Base-by-base conservation (phyloP, 2,329 filamentous ascomycete species). In the Colletotrichum falcatum region DNA sequence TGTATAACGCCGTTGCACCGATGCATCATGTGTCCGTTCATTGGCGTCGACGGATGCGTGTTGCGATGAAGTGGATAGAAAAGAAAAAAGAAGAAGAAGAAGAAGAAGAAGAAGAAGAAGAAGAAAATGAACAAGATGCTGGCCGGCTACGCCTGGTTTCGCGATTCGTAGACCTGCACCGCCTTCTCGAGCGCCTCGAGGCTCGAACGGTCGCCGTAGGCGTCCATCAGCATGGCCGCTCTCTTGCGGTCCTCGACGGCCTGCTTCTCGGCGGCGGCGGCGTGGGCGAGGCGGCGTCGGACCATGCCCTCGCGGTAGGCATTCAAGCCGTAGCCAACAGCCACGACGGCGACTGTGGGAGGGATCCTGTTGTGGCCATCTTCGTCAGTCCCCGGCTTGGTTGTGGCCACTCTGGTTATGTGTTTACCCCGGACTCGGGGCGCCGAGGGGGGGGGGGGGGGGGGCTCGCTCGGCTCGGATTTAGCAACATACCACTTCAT, bases 171-270 rank as follows among this genome's bases (percentile, higher is more conserved):
- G 33, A 81, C 81, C 61, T 81, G 77, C 62, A 87, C 79, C 2
- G 85, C 85, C 55, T 80, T 82, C 75, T 87, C 83, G 39, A 87
- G 78, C 72, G 83, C 83, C 33, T 83, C 81, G 5, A 87, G 78
- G 72, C 82, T 86, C 35, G 82, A 82, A 18, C 85, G 81, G 71
- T 85, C 84, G 56, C 85, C 84, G 69, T 87, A 87, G 66, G 85
- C 82, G 44, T 86, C 82, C 77, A 86, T 79, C 72, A 87, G 77
- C 65, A 83, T 78, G 26, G 82, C 79, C 69, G 85, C 81, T 58
- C 78, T 78, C 48, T 77, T 77, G 71, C 78, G 79, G 61, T 76
- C 77, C 61, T 80, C 79, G n/a, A 74, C 75, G 46, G 79, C 79
- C 53, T 80, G 74, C 65, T 77, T 77, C 66, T 83, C 80, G 23